Conservation (phyloP, 2,329 filamentous ascomycete genomes). For the Paecilomyces formosus region DNA sequence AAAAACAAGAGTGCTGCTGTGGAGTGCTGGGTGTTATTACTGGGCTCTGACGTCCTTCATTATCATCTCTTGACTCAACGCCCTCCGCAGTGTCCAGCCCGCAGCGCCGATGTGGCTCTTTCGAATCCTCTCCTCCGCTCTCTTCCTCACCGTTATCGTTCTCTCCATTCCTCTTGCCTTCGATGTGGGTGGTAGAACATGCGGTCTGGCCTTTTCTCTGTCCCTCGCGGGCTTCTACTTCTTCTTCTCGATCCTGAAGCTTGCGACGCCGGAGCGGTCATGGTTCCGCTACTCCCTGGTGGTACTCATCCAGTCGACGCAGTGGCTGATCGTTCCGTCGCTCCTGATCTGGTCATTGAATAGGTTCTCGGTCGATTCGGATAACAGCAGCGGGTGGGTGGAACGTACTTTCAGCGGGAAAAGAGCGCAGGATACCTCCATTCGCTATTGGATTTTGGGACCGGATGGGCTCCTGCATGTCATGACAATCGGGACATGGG, state of each 20-base stretch:
- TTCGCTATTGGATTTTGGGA: conserved; percentile 84
- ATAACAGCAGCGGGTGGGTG: conserved; percentile 62
- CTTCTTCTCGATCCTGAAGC: conserved; percentile 70
- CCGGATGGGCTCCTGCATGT: conserved; percentile 73
- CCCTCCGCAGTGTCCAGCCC: neutral
- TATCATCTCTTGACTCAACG: neutral
- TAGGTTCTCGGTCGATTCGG: conserved; percentile 88
- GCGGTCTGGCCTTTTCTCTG: conserved; percentile 88
- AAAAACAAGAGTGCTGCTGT: neutral
- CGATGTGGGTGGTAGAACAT: conserved; percentile 92
- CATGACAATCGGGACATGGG: conserved; percentile 77
- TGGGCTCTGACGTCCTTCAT: neutral
- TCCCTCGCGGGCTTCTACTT: conserved; percentile 87
- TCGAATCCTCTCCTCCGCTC: conserved; percentile 67
- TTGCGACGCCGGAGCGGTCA: conserved; percentile 72
- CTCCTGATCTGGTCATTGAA: conserved; percentile 93
- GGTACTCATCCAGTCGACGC: conserved; percentile 62
- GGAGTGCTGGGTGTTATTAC: neutral
- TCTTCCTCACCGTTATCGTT: conserved; percentile 87
- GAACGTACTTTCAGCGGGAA: conserved; percentile 67
- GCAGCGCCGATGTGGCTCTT: conserved; percentile 67
- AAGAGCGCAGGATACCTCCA: conserved; percentile 54
- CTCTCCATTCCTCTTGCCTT: conserved; percentile 95
- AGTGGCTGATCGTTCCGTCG: conserved; percentile 79
- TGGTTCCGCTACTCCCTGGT: conserved; percentile 66